Evolutionary conservation across 2,329 filamentous ascomycete species (phyloP).

Genomic region (Ophiostoma perfectum): DNA sequence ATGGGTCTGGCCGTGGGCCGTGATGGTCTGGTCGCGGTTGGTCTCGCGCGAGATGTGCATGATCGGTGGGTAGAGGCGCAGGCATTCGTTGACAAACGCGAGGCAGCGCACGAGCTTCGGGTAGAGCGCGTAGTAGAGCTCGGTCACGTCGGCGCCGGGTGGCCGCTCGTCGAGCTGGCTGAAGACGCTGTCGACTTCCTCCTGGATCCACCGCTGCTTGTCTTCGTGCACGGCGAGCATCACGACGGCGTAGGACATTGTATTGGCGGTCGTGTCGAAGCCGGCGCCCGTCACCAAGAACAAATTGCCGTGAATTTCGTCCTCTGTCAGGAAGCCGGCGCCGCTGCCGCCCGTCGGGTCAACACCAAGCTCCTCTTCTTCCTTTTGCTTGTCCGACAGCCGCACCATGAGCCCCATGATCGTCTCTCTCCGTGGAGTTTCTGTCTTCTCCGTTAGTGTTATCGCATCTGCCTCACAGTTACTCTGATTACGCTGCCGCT

Average conservation of each 20-base stretch:
- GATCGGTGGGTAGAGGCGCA: slow-evolving; percentile 40
- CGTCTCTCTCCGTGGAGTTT: slow-evolving; percentile 23
- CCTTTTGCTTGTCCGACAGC: slow-evolving; percentile 29
- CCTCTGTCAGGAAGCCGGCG: slow-evolving; percentile 23
- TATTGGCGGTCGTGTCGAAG: slow-evolving; percentile 39
- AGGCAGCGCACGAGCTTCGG: slow-evolving; percentile 41
- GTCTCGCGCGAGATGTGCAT: slow-evolving; percentile 36
- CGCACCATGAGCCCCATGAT: slow-evolving; percentile 33
- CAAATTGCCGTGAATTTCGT: slow-evolving; percentile 35
- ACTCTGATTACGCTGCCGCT: slow-evolving; percentile 16
- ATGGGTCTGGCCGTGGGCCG: slow-evolving; percentile 31
- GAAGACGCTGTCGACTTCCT: slow-evolving; percentile 38
- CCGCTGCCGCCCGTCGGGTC: not conserved
- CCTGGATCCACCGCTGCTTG: slow-evolving; percentile 22
- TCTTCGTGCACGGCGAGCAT: slow-evolving; percentile 37
- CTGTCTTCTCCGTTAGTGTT: not conserved
- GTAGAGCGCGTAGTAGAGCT: slow-evolving; percentile 40
- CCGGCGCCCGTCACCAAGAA: slow-evolving; percentile 51
- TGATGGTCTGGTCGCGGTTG: slow-evolving; percentile 31
- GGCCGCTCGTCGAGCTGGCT: slow-evolving; percentile 34
- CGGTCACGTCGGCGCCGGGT: slow-evolving; percentile 26
- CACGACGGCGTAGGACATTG: slow-evolving; percentile 44
- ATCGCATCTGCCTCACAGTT: not conserved
- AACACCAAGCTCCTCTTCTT: slow-evolving; percentile 19
- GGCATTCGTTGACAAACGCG: slow-evolving; percentile 44